A percentile compares a stretch with the other conserved stretches of the same genome.
Conservation (phyloP, 2,329 filamentous ascomycete genomes). For the Ceratocystis papillata region DNA sequence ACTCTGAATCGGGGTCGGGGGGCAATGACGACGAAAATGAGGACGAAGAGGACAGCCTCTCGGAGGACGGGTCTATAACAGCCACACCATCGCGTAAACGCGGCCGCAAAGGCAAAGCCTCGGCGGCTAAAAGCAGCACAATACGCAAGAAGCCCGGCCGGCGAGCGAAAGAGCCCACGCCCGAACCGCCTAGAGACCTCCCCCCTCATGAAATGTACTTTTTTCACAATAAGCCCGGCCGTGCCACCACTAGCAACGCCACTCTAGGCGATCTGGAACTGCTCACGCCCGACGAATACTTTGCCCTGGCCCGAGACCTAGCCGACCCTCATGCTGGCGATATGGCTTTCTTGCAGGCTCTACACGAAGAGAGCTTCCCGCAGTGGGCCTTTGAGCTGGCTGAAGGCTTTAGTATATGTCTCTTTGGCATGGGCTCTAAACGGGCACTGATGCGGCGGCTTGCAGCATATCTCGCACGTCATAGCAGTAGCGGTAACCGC, state of each 20-base stretch:
- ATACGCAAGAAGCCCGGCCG: conserved; percentile 28
- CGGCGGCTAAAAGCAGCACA: conserved; percentile 25
- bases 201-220: conserved; percentile 89
- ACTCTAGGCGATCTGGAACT: conserved; percentile 63
- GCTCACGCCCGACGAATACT: conserved; percentile 88
- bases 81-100: conserved; percentile 38
- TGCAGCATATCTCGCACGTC: conserved; percentile 55
- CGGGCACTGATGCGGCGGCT: conserved; percentile 62
- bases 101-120: conserved; percentile 25
- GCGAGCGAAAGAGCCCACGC: conserved; percentile 50
- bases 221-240: conserved; percentile 74
- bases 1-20: conserved; percentile 31
- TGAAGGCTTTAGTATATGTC: conserved; percentile 76
- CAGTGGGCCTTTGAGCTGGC: conserved; percentile 89
- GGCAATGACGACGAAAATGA: conserved; percentile 41
- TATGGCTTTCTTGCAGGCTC: conserved; percentile 56
- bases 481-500: conserved; percentile 27
- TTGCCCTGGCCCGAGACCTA: conserved; percentile 44
- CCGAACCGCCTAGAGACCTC: conserved; percentile 69
- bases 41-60: conserved; percentile 29
- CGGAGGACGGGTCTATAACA: conserved; percentile 36
- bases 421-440: conserved; percentile 92
- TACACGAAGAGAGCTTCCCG: conserved; percentile 72
- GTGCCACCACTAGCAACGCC: conserved; percentile 75
- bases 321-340: conserved; percentile 54